These are phyloP conservation scores for Xylariaceae sp. DNA, from an alignment of 2,329 filamentous ascomycete genomes.

Conservation along the genomic window DNA sequence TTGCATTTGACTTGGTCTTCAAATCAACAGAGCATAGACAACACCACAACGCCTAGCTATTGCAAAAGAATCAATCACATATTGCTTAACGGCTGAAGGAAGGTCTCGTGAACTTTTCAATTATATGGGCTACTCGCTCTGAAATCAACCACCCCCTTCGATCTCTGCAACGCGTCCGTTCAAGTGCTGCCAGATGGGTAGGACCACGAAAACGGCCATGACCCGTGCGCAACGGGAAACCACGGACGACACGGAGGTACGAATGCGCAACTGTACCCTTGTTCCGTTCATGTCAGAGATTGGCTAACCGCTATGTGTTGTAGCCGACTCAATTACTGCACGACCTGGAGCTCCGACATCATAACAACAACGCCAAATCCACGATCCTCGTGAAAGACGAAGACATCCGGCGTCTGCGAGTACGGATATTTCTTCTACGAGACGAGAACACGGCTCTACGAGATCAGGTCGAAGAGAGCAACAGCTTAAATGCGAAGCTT, in stretches of 20 bases:
- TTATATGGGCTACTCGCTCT: neutral
- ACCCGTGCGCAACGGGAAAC: constrained; percentile 28
- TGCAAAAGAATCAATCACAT: neutral
- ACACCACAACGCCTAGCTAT: no score
- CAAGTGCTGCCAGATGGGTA: constrained; percentile 21
- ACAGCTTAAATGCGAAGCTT: constrained; percentile 29
- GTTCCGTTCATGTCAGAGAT: neutral
- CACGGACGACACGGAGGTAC: constrained; percentile 36
- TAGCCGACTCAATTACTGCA: constrained; percentile 44
- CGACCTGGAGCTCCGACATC: constrained; percentile 64
- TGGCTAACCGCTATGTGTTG: constrained; percentile 1
- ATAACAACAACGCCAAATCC: constrained; percentile 57
- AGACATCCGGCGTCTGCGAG: constrained; percentile 61
- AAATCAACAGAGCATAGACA: neutral
- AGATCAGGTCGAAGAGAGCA: constrained; percentile 46
- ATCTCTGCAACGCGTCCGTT: constrained; percentile 10
- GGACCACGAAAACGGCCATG: constrained; percentile 23
- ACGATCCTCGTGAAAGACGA: constrained; percentile 70
- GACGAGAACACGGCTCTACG: constrained; percentile 69
- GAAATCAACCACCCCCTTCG: neutral
- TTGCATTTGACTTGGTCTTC: neutral
- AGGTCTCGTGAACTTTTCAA: no score
- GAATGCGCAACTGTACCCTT: neutral
- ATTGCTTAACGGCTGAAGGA: no score
- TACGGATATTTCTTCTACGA: constrained; percentile 65